Conservation (phyloP, 768 basidiomycete genomes). For the Pisolithus marmoratus region DNA sequence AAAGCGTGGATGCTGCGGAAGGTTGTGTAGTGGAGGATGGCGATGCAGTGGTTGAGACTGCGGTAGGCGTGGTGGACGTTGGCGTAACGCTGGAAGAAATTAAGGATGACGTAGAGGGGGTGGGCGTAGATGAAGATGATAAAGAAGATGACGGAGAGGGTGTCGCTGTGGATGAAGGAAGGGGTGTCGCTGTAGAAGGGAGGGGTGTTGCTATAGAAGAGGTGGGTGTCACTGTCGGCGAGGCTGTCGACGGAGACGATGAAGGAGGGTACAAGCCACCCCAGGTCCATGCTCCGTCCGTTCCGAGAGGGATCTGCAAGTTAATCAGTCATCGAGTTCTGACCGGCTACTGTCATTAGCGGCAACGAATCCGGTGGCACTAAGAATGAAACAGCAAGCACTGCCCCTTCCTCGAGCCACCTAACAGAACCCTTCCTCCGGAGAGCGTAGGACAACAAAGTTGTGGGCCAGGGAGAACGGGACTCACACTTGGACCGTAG, state of each 20-base stretch:
- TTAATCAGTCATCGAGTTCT: slow-evolving; percentile 9
- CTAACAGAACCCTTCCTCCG: neutral
- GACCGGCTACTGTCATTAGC: slow-evolving; percentile 6
- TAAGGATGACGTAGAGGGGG: slow-evolving; percentile 22
- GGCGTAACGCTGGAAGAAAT: slow-evolving; percentile 20
- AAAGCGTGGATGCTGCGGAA: slow-evolving; percentile 26
- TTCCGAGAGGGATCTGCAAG: slow-evolving; percentile 65
- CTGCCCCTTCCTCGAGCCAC: neutral
- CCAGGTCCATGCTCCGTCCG: slow-evolving; percentile 57
- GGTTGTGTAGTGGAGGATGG: slow-evolving; percentile 3
- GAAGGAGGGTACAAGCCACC: slow-evolving; percentile 71
- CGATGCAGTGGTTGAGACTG: slow-evolving; percentile 21
- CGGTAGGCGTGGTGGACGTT: slow-evolving; percentile 24
- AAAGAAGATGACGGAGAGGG: slow-evolving; percentile 29
- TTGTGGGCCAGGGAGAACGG: neutral
- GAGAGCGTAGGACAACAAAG: neutral
- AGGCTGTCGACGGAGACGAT: slow-evolving; percentile 22
- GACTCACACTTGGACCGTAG: slow-evolving; percentile 75
- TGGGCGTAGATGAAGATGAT: slow-evolving; percentile 4
- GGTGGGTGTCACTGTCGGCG: slow-evolving; percentile 18
- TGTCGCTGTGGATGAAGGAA: slow-evolving; percentile 18
- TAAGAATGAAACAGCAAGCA: neutral
- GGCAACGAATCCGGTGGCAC: neutral
- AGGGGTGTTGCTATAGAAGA: slow-evolving; percentile 20
- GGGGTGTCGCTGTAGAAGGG: slow-evolving; percentile 22